phyloP scores from a whole-genome alignment of 192 early-diverging fungal genomes.

The Chytriomyces hyalinus region DNA sequence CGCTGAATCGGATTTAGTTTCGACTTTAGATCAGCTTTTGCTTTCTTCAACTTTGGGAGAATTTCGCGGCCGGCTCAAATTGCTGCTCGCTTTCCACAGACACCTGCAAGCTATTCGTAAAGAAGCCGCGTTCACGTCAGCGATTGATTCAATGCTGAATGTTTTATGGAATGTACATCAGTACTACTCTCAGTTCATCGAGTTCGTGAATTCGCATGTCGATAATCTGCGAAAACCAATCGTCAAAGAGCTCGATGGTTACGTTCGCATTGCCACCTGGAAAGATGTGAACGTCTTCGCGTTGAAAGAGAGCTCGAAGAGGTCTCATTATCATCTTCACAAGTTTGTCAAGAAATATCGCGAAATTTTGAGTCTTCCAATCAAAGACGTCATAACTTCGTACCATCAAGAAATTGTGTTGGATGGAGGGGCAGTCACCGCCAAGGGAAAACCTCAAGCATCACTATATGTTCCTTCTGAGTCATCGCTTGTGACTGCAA shows the following conservation, averaged over 20 bases:
- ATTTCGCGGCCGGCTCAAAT: conserved; percentile 74
- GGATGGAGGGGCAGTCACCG: conserved; percentile 6
- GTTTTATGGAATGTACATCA: conserved; percentile 74
- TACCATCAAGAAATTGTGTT: conserved; percentile 29
- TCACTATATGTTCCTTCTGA: conserved; percentile 12
- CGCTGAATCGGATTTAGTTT: conserved; percentile 37
- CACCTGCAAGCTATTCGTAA: conserved; percentile 51
- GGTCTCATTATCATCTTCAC: conserved; percentile 88
- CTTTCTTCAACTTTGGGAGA: conserved; percentile 79
- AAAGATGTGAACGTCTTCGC: conserved; percentile 96
- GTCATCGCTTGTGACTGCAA: background rate
- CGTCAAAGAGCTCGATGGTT: conserved; percentile 86
- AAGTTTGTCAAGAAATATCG: conserved; percentile 90
- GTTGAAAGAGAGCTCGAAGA: conserved; percentile 83
- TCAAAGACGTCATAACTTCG: conserved; percentile 68
- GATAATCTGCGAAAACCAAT: conserved; percentile 72
- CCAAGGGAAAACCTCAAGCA: conserved; percentile 9
- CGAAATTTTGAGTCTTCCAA: conserved; percentile 74
- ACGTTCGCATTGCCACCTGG: conserved; percentile 95
- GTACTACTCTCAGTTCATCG: conserved; percentile 82
- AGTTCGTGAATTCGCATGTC: conserved; percentile 62
- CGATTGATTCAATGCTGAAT: conserved; percentile 37
- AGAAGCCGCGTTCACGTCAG: background rate
- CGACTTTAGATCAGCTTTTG: conserved; percentile 82
- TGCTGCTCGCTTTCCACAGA: conserved; percentile 68